Percentiles rank a stretch among this genome's conserved stretches.
Conservation (phyloP, 2,329 filamentous ascomycete genomes). For the Aspergillus quadrilineatus region DNA sequence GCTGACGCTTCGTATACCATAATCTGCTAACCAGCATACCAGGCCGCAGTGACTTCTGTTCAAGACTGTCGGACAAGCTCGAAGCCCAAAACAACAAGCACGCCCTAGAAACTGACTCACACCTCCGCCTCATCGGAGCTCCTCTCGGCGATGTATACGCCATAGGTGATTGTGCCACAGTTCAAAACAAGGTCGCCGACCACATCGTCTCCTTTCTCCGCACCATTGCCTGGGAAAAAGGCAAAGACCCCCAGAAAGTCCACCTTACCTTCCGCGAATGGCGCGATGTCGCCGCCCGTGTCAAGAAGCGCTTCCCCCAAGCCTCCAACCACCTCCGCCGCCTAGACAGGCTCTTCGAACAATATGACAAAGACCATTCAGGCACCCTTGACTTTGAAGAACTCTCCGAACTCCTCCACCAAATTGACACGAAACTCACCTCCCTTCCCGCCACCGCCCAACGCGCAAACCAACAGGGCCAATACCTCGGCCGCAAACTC, state of each 20-base stretch:
- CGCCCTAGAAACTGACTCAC: constrained; percentile 90
- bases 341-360: constrained; percentile 83
- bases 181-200: constrained; percentile 95
- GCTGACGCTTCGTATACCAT: constrained; percentile 3
- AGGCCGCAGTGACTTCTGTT: constrained; percentile 76
- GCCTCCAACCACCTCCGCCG: constrained; percentile 81
- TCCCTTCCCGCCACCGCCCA: constrained; percentile 93
- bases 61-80: constrained; percentile 74
- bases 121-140: constrained; percentile 83
- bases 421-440: constrained; percentile 94
- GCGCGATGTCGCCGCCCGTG: constrained; percentile 77
- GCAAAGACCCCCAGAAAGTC: constrained; percentile 83
- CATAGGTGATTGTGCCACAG: constrained; percentile 91
- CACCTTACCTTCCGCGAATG: constrained; percentile 85
- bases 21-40: constrained; percentile 1
- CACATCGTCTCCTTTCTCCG: constrained; percentile 88
- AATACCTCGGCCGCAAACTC: constrained; percentile 89
- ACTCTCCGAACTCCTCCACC: constrained; percentile 78
- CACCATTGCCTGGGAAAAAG: constrained; percentile 85
- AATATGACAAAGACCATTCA: constrained; percentile 90
- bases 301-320: constrained; percentile 88
- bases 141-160: constrained; percentile 94
- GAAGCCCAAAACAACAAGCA: constrained; percentile 80
- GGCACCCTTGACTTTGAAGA: constrained; percentile 94
- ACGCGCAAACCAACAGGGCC: constrained; percentile 91